Evolutionary conservation across 1,284 basidiomycete genomes (phyloP).

Genomic region (Takashimella tepidaria): DNA sequence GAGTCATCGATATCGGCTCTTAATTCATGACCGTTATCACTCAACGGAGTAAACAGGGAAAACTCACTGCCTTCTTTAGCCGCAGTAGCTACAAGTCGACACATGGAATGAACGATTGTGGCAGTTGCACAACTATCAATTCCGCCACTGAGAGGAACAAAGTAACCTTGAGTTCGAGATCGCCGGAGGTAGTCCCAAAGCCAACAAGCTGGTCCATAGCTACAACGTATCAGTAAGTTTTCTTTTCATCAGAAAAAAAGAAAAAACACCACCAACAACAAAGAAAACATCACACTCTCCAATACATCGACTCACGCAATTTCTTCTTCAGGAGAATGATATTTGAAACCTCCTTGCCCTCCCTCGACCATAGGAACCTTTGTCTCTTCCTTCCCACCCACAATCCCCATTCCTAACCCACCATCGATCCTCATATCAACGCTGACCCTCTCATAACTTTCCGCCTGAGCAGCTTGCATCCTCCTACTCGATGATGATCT

Average conservation of each 20-base stretch:
- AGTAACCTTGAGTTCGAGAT: constrained; percentile 91
- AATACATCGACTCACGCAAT: constrained; percentile 69
- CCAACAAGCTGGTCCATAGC: constrained; percentile 96
- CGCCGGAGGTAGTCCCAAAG: constrained; percentile 97
- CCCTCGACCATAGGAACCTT: constrained; percentile 49
- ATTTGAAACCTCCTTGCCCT: constrained; percentile 64
- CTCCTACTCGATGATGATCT: constrained; percentile 73
- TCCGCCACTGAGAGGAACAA: constrained; percentile 93
- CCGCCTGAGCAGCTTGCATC: constrained; percentile 77
- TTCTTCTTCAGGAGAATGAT: constrained; percentile 90
- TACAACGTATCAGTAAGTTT: constrained; percentile 43
- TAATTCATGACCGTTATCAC: no score
- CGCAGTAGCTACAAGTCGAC: constrained; percentile 75
- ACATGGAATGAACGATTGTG: constrained; percentile 94
- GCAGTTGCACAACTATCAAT: constrained; percentile 97
- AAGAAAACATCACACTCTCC: not conserved
- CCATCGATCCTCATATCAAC: constrained; percentile 66
- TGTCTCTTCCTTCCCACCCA: constrained; percentile 55
- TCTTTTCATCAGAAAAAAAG: no score
- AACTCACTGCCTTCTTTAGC: constrained; percentile 62
- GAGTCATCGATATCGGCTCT: no score
- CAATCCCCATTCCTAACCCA: constrained; percentile 56
- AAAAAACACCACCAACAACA: no score
- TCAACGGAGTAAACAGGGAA: no score
- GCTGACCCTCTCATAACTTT: constrained; percentile 70